These are phyloP conservation scores for Tylopilus rubrobrunneus DNA, from an alignment of 768 basidiomycete genomes.

Conservation along the genomic window DNA sequence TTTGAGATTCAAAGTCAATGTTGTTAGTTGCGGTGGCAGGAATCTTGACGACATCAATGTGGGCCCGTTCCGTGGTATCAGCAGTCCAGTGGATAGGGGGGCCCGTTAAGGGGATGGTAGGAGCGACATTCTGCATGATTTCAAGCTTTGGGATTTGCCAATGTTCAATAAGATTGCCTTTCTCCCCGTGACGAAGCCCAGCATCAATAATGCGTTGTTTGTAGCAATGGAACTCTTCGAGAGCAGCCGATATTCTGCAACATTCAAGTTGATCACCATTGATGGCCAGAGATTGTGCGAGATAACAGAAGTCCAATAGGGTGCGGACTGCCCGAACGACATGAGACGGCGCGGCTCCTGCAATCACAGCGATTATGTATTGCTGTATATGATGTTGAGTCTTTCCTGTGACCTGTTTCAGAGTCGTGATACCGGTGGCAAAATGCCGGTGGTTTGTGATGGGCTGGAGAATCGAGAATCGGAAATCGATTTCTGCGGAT, in stretches of 20 bases:
- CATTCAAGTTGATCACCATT: not conserved
- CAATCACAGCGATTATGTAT: not conserved
- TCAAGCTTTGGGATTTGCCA: constrained; percentile 44
- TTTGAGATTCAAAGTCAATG: no score
- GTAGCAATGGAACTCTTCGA: not conserved
- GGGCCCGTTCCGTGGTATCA: constrained; percentile 33
- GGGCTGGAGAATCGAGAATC: not conserved
- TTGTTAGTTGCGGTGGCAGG: no score
- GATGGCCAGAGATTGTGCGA: not conserved
- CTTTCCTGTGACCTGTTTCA: not conserved
- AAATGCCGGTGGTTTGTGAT: not conserved
- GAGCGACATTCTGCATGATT: constrained; percentile 33
- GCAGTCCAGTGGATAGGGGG: constrained; percentile 33
- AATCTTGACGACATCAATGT: constrained; percentile 32
- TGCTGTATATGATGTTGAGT: not conserved
- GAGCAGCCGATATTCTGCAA: not conserved
- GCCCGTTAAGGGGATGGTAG: constrained; percentile 30
- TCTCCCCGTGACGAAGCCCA: constrained; percentile 15
- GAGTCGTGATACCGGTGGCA: not conserved
- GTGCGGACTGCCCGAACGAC: not conserved
- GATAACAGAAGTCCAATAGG: not conserved
- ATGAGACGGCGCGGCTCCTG: not conserved
- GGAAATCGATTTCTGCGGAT: constrained; percentile 6
- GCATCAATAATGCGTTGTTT: not conserved
- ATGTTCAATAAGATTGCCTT: constrained; percentile 25